Evolutionary conservation across 2,329 filamentous ascomycete genomes (phyloP).

Genomic region (Chaetomium olivaceum): DNA sequence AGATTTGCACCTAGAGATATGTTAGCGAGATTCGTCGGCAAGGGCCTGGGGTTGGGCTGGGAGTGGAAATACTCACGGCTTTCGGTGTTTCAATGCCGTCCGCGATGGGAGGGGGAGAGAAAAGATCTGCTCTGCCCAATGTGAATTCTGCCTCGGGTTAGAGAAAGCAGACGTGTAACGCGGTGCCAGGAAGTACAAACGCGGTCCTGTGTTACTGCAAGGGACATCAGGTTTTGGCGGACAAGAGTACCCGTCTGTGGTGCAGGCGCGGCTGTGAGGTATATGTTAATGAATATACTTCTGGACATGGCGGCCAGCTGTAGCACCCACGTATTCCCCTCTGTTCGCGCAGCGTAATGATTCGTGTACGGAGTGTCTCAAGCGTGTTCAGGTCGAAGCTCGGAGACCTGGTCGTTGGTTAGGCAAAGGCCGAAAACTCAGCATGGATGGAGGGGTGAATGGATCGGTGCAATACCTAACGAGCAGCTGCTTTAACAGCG

Average conservation of each 20-base stretch:
- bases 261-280: slow-evolving; percentile 39
- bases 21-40: not conserved
- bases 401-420: slow-evolving; percentile 43
- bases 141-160: slow-evolving; percentile 44
- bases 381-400: slow-evolving; percentile 58
- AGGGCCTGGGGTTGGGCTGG: not conserved
- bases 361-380: slow-evolving; percentile 50
- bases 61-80: slow-evolving; percentile 34
- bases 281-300: slow-evolving; percentile 12
- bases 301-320: not conserved
- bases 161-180: slow-evolving; percentile 2
- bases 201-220: slow-evolving; percentile 32
- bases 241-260: slow-evolving; percentile 40
- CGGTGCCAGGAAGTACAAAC: slow-evolving; percentile 14
- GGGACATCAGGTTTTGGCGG: slow-evolving; percentile 37
- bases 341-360: slow-evolving; percentile 55
- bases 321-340: slow-evolving; percentile 52
- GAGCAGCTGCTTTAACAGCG: slow-evolving; percentile 51
- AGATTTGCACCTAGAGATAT: slow-evolving; percentile 45
- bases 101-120: slow-evolving; percentile 53
- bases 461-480: slow-evolving; percentile 43
- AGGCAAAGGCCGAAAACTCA: not conserved
- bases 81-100: slow-evolving; percentile 49
- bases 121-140: slow-evolving; percentile 65
- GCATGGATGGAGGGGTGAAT: too few species aligned